Conservation (phyloP, 176 grass and related monocot species). For the Juncus inflexus region DNA sequence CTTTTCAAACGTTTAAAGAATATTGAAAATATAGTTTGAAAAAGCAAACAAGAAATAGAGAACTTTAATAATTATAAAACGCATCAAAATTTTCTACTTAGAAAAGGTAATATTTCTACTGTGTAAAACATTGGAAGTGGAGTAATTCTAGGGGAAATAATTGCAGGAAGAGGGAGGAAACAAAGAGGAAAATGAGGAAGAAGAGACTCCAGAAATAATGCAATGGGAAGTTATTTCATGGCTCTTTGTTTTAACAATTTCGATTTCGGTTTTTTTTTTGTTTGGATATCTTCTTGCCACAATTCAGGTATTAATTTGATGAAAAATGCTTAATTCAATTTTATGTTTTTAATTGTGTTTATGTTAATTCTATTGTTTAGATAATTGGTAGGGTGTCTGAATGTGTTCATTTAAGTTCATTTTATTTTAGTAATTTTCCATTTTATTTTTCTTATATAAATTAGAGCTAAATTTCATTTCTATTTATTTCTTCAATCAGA, state of each 20-base stretch:
- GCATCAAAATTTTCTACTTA: no score
- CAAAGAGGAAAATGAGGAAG: conserved; percentile 49
- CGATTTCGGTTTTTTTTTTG: conserved; percentile 93
- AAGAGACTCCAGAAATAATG: conserved; percentile 60
- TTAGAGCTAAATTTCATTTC: background rate
- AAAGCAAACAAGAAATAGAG: no score
- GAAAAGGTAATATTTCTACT: no score
- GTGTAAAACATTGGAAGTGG: no score
- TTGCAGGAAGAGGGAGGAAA: conserved; percentile 45
- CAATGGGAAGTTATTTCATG: conserved; percentile 74
- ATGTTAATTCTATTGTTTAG: conserved; percentile 2
- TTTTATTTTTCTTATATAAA: no score
- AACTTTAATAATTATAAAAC: no score
- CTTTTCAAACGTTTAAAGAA: no score
- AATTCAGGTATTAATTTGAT: conserved; percentile 66
- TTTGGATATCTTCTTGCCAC: conserved; percentile 92
- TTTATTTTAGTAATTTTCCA: no score
- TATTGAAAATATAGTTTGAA: no score
- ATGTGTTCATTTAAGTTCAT: background rate
- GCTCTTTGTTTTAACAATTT: conserved; percentile 87
- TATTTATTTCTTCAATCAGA: background rate
- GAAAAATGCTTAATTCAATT: background rate
- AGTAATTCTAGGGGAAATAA: no score
- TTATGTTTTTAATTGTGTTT: background rate
- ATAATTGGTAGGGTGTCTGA: conserved; percentile 7